Evolutionary conservation across 768 basidiomycete species (phyloP).

Genomic region (Collybia sp.): DNA sequence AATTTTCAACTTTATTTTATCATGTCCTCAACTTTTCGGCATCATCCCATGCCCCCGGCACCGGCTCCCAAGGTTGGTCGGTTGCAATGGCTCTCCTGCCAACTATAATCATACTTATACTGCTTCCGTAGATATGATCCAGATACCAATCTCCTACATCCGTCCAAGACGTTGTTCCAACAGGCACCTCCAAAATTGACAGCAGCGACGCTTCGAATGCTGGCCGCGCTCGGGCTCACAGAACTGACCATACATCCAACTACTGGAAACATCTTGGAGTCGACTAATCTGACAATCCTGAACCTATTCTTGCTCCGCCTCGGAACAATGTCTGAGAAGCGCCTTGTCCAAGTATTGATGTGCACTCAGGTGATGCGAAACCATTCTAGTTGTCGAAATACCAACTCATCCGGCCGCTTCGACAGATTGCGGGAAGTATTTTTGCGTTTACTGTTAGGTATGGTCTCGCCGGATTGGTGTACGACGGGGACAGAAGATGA

Average conservation of each 20-base stretch:
- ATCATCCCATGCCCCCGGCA: constrained; percentile 93
- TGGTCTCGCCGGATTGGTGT: constrained; percentile 83
- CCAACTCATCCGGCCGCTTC: neutral
- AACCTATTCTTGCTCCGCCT: constrained; percentile 78
- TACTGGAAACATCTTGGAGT: constrained; percentile 57
- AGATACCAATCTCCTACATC: constrained; percentile 71
- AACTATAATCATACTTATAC: constrained; percentile 1
- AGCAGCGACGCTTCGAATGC: constrained; percentile 46
- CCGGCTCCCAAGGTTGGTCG: constrained; percentile 77
- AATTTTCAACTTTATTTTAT: constrained; percentile 94
- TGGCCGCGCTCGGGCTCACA: constrained; percentile 64
- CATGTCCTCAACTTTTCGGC: constrained; percentile 92
- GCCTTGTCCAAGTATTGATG: constrained; percentile 70
- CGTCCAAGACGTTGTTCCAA: constrained; percentile 63
- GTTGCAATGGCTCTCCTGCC: neutral
- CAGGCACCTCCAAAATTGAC: constrained; percentile 53
- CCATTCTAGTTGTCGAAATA: neutral
- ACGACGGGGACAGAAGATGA: constrained; percentile 87
- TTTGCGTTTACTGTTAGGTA: constrained; percentile 87
- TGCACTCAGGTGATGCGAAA: constrained; percentile 53
- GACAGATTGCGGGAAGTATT: constrained; percentile 67
- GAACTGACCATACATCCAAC: constrained; percentile 51
- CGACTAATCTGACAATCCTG: constrained; percentile 88
- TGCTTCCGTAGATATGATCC: constrained; percentile 58
- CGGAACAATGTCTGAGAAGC: constrained; percentile 85